Conservation (phyloP, 2,329 filamentous ascomycete genomes). For the Cytospora leucostoma region DNA sequence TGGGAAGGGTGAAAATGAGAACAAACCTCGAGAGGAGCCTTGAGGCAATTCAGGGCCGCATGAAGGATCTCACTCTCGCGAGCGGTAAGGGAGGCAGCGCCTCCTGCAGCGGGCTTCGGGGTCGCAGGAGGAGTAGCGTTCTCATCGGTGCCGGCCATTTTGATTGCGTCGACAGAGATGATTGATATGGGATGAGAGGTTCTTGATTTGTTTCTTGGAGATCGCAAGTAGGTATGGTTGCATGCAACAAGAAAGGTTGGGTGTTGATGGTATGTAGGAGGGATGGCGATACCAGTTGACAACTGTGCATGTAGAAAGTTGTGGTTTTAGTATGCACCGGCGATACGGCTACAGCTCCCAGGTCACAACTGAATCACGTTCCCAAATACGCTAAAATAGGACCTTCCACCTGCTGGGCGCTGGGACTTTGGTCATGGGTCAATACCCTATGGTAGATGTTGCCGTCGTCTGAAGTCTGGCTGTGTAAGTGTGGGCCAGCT, state of each 20-base stretch:
- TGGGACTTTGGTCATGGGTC: not conserved
- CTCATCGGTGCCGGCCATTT: conserved; percentile 4
- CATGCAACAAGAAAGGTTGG: not conserved
- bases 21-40: conserved; percentile 25
- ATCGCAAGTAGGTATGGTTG: not conserved
- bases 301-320: not conserved
- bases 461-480: too few species aligned
- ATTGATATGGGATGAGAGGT: not conserved
- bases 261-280: not conserved
- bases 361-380: not conserved
- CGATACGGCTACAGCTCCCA: not conserved
- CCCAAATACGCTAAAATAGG: not conserved
- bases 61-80: conserved; percentile 42
- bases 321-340: not conserved
- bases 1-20: not conserved
- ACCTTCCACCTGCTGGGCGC: not conserved
- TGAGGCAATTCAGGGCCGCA: conserved; percentile 23
- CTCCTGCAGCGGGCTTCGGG: conserved; percentile 14
- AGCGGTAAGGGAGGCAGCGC: conserved; percentile 9
- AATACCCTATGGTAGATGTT: not conserved
- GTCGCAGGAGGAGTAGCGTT: conserved; percentile 7
- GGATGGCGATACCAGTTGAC: not conserved
- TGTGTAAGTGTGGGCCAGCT: too few species aligned
- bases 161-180: not conserved
- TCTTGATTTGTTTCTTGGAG: not conserved